Percentiles rank a stretch among this genome's conserved stretches.
Conservation (phyloP, 2,329 filamentous ascomycete species). For the Colletotrichum ledebouriae region DNA sequence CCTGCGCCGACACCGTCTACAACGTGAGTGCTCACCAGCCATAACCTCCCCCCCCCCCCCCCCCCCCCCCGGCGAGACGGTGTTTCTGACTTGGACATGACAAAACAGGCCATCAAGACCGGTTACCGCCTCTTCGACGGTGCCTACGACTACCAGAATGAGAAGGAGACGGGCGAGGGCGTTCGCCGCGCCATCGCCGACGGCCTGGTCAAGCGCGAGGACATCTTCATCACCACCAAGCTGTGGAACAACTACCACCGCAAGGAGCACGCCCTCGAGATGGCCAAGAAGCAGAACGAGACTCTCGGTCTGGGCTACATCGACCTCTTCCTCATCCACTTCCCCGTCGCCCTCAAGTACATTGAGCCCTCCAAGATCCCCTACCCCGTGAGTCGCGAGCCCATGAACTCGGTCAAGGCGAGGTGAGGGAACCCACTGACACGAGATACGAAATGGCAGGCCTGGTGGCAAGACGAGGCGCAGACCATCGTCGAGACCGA, state of each 20-base stretch:
- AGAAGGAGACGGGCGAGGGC: constrained; percentile 74
- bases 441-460: neutral
- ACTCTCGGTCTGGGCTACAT: constrained; percentile 75
- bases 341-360: constrained; percentile 53
- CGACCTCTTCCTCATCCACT: constrained; percentile 79
- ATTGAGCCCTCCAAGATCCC: constrained; percentile 55
- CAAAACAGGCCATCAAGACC: constrained; percentile 60
- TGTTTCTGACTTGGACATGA: neutral
- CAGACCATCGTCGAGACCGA: constrained; percentile 54
- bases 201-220: constrained; percentile 77
- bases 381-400: constrained; percentile 50
- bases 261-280: constrained; percentile 72
- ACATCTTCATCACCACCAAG: constrained; percentile 89
- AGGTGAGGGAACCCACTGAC: neutral
- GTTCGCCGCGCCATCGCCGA: constrained; percentile 69
- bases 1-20: constrained; percentile 71
- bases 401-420: too few relatives aligned
- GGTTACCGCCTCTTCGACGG: constrained; percentile 67
- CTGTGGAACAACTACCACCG: constrained; percentile 85
- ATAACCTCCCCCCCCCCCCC: fast-evolving
- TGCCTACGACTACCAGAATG: constrained; percentile 73
- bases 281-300: constrained; percentile 71
- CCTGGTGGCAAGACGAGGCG: constrained; percentile 57
- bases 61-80: fast-evolving
- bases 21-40: constrained; percentile 48